These are phyloP conservation scores for Hondaea fermentalgiana DNA, from an alignment of 108 stramenopile species.

Conservation along the genomic window DNA sequence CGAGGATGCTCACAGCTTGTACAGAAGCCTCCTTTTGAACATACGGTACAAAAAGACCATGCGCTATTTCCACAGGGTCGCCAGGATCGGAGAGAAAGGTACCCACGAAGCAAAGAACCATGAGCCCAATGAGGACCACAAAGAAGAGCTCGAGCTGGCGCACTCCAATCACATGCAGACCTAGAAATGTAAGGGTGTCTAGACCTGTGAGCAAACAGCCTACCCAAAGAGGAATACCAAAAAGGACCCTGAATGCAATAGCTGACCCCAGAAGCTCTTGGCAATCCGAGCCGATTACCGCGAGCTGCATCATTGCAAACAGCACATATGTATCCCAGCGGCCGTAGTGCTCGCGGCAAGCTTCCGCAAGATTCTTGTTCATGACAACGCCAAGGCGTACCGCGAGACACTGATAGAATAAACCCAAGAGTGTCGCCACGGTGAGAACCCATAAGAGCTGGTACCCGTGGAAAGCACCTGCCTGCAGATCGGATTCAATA, in stretches of 20 bases:
- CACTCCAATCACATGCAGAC: slow-evolving; percentile 57
- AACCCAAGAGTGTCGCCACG: slow-evolving; percentile 59
- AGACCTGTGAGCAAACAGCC: slow-evolving; percentile 44
- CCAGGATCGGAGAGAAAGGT: slow-evolving; percentile 58
- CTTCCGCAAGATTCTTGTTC: slow-evolving; percentile 57
- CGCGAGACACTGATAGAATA: slow-evolving; percentile 64
- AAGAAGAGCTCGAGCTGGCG: slow-evolving; percentile 60
- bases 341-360: slow-evolving; percentile 35
- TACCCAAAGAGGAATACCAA: slow-evolving; percentile 39
- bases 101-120: slow-evolving; percentile 59
- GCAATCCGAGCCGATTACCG: slow-evolving; percentile 63
- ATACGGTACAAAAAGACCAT: slow-evolving; percentile 54
- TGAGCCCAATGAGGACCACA: slow-evolving; percentile 60
- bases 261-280: slow-evolving; percentile 67
- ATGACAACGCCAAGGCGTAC: slow-evolving; percentile 65
- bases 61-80: slow-evolving; percentile 35
- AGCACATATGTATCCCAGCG: slow-evolving; percentile 15
- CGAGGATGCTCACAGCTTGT: slow-evolving; percentile 56
- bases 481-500: slow-evolving; percentile 74
- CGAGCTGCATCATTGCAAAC: slow-evolving; percentile 43
- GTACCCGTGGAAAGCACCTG: slow-evolving; percentile 60
- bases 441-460: slow-evolving; percentile 60
- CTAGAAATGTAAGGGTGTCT: slow-evolving; percentile 66
- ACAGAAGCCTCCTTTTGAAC: slow-evolving; percentile 39
- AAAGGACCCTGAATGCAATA: slow-evolving; percentile 47